Evolutionary conservation across 2,329 filamentous ascomycete genomes (phyloP).

Genomic region (Aspergillus felis): DNA sequence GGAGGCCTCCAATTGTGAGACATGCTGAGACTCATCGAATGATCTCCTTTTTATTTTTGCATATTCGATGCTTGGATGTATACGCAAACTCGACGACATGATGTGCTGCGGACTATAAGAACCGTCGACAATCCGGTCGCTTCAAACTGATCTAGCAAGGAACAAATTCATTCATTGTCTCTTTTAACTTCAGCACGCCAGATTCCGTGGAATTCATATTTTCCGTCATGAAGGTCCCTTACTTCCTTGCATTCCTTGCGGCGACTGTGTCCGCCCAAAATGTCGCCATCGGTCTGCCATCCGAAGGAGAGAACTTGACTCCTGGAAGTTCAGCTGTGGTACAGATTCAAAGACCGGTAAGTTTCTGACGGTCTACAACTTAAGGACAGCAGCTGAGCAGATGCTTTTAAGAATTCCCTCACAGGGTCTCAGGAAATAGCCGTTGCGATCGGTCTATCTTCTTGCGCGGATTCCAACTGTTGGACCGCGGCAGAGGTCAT

Average conservation of each 20-base stretch:
- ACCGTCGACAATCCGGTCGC: neutral
- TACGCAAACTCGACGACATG: neutral
- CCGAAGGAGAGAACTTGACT: conserved; percentile 11
- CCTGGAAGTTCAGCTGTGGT: conserved; percentile 20
- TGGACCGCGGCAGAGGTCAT: conserved; percentile 15
- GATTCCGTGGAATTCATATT: neutral
- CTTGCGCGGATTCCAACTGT: conserved; percentile 19
- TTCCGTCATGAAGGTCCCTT: conserved; percentile 22
- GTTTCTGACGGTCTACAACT: neutral
- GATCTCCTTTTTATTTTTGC: neutral
- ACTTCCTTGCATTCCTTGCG: conserved; percentile 16
- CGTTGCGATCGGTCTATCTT: conserved; percentile 28
- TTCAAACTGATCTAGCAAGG: neutral
- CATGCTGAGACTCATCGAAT: neutral
- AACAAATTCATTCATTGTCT: neutral
- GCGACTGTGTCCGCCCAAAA: conserved; percentile 24
- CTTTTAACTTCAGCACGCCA: neutral
- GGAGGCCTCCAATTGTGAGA: neutral
- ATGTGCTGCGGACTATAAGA: neutral
- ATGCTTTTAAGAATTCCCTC: conserved; percentile 18
- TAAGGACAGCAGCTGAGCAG: neutral
- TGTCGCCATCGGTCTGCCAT: conserved; percentile 23
- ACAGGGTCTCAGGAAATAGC: conserved; percentile 25
- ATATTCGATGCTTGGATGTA: neutral
- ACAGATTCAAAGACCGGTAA: conserved; percentile 29